Evolutionary conservation across 176 grass and related monocot species (phyloP).

Genomic region (Juncus inflexus): DNA sequence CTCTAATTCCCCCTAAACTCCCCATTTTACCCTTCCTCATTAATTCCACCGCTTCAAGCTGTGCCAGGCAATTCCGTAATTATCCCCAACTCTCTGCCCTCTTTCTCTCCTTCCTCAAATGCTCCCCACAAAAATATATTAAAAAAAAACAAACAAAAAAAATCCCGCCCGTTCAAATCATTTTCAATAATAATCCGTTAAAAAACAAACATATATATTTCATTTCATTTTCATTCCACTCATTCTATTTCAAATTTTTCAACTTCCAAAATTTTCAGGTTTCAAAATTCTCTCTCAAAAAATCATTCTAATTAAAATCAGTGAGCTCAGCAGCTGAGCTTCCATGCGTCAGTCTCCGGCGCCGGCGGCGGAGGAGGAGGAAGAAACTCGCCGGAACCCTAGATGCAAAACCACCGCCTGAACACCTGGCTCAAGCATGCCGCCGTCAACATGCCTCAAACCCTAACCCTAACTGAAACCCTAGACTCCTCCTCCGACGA

Average conservation of each 20-base stretch:
- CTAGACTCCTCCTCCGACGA: slow-evolving; percentile 21
- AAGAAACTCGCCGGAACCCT: slow-evolving; percentile 19
- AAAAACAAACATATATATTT: not conserved
- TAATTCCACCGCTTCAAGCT: not conserved
- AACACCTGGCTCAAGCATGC: slow-evolving; percentile 22
- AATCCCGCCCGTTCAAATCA: too few species aligned
- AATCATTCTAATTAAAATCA: too few species aligned
- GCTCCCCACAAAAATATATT: not conserved
- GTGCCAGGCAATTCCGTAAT: not conserved
- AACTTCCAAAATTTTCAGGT: not conserved
- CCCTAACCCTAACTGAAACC: slow-evolving; percentile 24
- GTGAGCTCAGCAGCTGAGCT: not conserved
- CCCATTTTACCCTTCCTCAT: not conserved
- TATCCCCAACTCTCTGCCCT: not conserved
- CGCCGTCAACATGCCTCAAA: not conserved
- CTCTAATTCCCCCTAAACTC: not conserved
- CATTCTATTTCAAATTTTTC: not conserved
- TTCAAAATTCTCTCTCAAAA: too few species aligned
- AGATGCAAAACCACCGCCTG: slow-evolving; percentile 17
- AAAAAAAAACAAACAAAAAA: not conserved
- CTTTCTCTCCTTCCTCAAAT: not conserved
- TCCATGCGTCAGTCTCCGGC: not conserved
- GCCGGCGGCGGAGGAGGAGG: not conserved
- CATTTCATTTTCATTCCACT: slow-evolving; percentile 3
- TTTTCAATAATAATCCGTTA: too few species aligned